Base-by-base conservation (phyloP, 805 yeast genomes). In the Tetrapisispora nanseiensis region DNA sequence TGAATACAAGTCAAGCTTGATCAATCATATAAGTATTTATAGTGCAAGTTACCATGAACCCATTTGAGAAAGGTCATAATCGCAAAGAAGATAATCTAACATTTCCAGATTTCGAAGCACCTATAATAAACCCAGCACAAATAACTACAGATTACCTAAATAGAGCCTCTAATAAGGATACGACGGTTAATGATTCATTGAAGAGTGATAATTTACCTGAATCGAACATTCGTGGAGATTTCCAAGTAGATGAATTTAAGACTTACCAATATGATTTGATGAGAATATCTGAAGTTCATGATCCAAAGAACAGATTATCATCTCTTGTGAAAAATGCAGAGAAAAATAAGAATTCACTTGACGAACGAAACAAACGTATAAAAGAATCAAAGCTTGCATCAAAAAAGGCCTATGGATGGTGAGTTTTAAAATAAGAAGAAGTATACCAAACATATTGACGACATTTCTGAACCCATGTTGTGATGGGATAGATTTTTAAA, bases 401-500 rank as follows among this genome's bases (percentile, higher is more conserved):
- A 41, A 41, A 22, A 52, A 46, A 15, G 46, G 50, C 26, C 47
- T 50, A 46, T 29, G 54, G 54, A 2, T 50, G 51, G 51, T 50
- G 31, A 42, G n/a, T n/a, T n/a, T n/a, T n/a, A n/a, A n/a, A n/a
- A n/a, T n/a, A n/a, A n/a, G n/a, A n/a, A n/a, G n/a, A n/a, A n/a
- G n/a, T n/a, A n/a, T n/a, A n/a, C n/a, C n/a, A n/a, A n/a, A n/a
- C n/a, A n/a, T n/a, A n/a, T n/a, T n/a, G n/a, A n/a, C n/a, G n/a
- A n/a, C n/a, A n/a, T n/a, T n/a, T n/a, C n/a, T n/a, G n/a, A n/a
- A n/a, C n/a, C n/a, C n/a, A n/a, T n/a, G n/a, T n/a, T n/a, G n/a
- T n/a, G n/a, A n/a, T n/a, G n/a, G n/a, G n/a, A n/a, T n/a, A n/a
- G n/a, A n/a, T n/a, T n/a, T n/a, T n/a, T n/a, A n/a, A n/a, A n/a